phyloP scores from a whole-genome alignment of 2,329 filamentous ascomycete genomes.

The Microcyclosporella mali region DNA sequence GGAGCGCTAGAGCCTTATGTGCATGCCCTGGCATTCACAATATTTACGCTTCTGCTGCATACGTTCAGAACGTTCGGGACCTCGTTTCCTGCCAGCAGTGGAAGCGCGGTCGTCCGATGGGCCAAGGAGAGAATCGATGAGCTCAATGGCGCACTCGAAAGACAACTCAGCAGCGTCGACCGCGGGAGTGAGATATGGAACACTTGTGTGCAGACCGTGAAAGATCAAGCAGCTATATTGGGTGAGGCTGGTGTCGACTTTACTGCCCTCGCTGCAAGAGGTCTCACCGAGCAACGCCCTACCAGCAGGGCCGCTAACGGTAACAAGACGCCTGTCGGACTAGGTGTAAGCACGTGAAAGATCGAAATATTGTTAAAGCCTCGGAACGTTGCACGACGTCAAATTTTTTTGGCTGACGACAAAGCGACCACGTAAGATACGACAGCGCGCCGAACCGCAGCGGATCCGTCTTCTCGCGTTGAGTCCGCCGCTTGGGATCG shows the following conservation, averaged over 20 bases:
- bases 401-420: neutral
- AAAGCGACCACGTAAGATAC: neutral
- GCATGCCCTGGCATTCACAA: conserved; percentile 90
- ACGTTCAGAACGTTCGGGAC: conserved; percentile 54
- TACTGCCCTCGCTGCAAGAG: conserved; percentile 67
- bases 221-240: conserved; percentile 72
- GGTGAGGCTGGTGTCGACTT: conserved; percentile 88
- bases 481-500: too few species aligned
- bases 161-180: conserved; percentile 84
- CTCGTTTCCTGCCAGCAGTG: conserved; percentile 69
- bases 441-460: neutral
- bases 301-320: conserved; percentile 1
- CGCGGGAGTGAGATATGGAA: conserved; percentile 69
- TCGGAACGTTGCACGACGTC: neutral
- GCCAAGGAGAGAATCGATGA: conserved; percentile 90
- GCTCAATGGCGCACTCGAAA: conserved; percentile 74
- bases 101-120: conserved; percentile 96
- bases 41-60: conserved; percentile 90
- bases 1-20: conserved; percentile 90
- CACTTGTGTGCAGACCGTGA: conserved; percentile 75
- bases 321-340: conserved; percentile 8
- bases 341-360: conserved; percentile 13
- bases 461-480: too few species aligned
- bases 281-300: conserved; percentile 20
- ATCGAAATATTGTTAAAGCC: neutral